These are phyloP conservation scores for Fusarium beomiforme DNA, from an alignment of 2,329 filamentous ascomycete species.

Conservation along the genomic window DNA sequence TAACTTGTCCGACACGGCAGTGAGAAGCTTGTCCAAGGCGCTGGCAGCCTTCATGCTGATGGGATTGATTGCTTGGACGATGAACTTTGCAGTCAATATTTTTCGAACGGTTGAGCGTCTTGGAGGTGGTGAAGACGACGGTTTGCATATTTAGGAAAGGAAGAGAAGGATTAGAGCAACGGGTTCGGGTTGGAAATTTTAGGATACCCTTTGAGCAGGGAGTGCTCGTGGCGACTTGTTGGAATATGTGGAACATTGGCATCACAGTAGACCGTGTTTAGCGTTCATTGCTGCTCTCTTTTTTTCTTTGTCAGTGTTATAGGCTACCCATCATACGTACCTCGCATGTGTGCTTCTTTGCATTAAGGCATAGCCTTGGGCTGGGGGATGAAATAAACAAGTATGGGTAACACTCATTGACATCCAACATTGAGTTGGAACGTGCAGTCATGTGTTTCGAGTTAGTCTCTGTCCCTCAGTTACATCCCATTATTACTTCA, in stretches of 20 bases:
- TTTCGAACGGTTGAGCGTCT: constrained; percentile 74
- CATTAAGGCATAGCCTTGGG: not conserved
- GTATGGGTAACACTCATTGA: not conserved
- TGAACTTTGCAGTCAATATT: constrained; percentile 88
- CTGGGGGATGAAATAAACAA: not conserved
- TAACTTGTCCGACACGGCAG: constrained; percentile 48
- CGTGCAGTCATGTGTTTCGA: not conserved
- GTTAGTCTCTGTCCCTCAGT: not conserved
- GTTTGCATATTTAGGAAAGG: constrained; percentile 26
- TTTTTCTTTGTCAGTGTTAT: not conserved
- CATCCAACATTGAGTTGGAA: not conserved
- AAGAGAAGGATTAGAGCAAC: not conserved
- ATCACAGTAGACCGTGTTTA: constrained; percentile 26
- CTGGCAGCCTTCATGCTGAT: constrained; percentile 83
- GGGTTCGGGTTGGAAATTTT: constrained; percentile 13
- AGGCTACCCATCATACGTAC: not conserved
- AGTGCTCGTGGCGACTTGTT: constrained; percentile 19
- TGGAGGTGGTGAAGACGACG: constrained; percentile 62
- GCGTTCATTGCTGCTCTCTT: constrained; percentile 25
- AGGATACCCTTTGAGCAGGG: constrained; percentile 35
- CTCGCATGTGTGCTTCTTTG: constrained; percentile 11
- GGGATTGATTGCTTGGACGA: constrained; percentile 87
- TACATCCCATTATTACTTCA: not conserved
- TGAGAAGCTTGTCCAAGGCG: constrained; percentile 70
- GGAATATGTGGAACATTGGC: constrained; percentile 18